These are phyloP conservation scores for Pichia heedii DNA, from an alignment of 805 yeast genomes.

Conservation along the genomic window DNA sequence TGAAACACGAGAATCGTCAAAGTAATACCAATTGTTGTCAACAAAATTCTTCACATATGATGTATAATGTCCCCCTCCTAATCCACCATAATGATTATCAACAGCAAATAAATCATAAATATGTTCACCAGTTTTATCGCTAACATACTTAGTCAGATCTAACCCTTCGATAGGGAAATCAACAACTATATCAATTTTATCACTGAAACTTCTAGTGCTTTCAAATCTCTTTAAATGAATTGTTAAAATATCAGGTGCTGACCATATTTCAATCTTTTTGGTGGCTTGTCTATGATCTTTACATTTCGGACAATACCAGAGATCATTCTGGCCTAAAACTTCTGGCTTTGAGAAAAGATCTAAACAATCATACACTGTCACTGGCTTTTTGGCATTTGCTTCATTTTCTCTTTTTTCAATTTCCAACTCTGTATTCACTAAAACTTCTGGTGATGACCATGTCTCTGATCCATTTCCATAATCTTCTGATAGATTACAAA, in stretches of 20 bases:
- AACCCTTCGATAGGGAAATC: constrained; percentile 81
- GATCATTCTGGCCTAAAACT: constrained; percentile 75
- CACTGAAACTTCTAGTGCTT: constrained; percentile 75
- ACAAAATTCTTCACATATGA: constrained; percentile 75
- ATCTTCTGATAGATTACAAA: constrained; percentile 37
- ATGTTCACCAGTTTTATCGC: constrained; percentile 27
- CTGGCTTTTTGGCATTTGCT: constrained; percentile 28
- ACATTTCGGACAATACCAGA: constrained; percentile 92
- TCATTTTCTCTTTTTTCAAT: constrained; percentile 29
- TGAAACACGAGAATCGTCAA: constrained; percentile 73
- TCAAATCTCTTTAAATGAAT: constrained; percentile 89
- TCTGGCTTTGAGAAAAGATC: constrained; percentile 71
- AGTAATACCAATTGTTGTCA: constrained; percentile 80
- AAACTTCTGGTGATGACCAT: constrained; percentile 43
- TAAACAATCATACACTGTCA: constrained; percentile 67
- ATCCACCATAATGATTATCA: constrained; percentile 91
- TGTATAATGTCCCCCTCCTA: constrained; percentile 97
- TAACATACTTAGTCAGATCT: constrained; percentile 57
- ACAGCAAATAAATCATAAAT: constrained; percentile 85
- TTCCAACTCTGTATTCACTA: constrained; percentile 49
- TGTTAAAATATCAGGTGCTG: constrained; percentile 83
- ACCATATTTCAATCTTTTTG: constrained; percentile 86
- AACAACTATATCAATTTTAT: constrained; percentile 77
- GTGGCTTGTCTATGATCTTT: constrained; percentile 85
- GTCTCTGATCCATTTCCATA: constrained; percentile 34